phyloP scores from a whole-genome alignment of 164 flowering plant genomes.

The Chimonanthus salicifolius region DNA sequence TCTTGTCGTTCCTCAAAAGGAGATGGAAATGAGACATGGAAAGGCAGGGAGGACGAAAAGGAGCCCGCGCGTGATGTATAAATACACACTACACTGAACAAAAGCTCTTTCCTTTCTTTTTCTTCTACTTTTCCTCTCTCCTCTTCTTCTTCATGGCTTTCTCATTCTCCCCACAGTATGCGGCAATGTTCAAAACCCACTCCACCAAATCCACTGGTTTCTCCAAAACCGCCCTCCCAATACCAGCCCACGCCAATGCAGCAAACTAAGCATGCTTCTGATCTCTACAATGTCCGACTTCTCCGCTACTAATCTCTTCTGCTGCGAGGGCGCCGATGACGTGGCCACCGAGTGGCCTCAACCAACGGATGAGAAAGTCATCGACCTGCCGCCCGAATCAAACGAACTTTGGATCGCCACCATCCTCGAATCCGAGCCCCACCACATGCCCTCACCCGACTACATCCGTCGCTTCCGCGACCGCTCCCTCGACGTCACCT shows the following conservation, averaged over 20 bases:
- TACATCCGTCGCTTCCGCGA: slow-evolving; percentile 31
- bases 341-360: slow-evolving; percentile 14
- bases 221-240: not conserved
- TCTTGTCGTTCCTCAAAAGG: too few species aligned
- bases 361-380: not conserved
- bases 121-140: not conserved
- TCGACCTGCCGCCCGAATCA: slow-evolving; percentile 5
- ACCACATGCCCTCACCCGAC: slow-evolving; percentile 34
- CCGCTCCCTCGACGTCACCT: slow-evolving; percentile 30
- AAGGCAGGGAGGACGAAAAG: not conserved
- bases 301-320: slow-evolving; percentile 21
- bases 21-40: too few species aligned
- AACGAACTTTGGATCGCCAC: slow-evolving; percentile 21
- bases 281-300: not conserved
- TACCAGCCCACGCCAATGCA: not conserved
- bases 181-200: not conserved
- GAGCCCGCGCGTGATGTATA: too few species aligned
- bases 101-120: not conserved
- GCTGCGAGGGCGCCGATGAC: slow-evolving; percentile 24
- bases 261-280: too few species aligned
- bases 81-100: too few species aligned
- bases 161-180: not conserved
- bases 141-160: not conserved
- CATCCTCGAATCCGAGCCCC: slow-evolving; percentile 34
- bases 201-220: not conserved